Percentiles rank a stretch among this genome's conserved stretches.
Conservation (phyloP, 1,284 basidiomycete species). For the Grifola frondosa region DNA sequence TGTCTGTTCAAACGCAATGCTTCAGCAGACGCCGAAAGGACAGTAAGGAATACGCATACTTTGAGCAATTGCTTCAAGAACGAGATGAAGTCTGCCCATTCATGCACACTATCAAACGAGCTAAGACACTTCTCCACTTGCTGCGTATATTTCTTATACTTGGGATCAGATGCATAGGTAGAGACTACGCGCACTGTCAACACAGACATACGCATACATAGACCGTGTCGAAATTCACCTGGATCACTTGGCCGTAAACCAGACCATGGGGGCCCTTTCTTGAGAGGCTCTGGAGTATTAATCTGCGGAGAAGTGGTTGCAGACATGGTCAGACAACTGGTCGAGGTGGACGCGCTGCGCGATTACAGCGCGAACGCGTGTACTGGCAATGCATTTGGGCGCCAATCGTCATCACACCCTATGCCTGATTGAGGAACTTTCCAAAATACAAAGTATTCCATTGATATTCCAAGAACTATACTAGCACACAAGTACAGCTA, state of each 20-base stretch:
- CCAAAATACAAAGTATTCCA: background rate
- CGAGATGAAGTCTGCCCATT: conserved; percentile 99
- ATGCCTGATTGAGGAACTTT: too few species aligned
- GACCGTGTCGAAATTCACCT: conserved; percentile 12
- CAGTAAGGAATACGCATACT: conserved; percentile 41
- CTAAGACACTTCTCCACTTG: conserved; percentile 91
- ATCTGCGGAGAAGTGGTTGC: conserved; percentile 17
- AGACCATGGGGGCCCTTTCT: conserved; percentile 17
- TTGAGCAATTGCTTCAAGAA: conserved; percentile 95
- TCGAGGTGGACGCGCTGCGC: background rate
- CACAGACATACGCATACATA: background rate
- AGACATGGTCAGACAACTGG: conserved; percentile 14
- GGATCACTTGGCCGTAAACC: conserved; percentile 21
- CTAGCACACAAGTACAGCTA: background rate
- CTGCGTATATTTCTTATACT: conserved; percentile 92
- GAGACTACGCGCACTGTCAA: conserved; percentile 31
- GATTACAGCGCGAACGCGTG: too few species aligned
- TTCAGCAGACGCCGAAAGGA: background rate
- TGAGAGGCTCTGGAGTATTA: conserved; percentile 12
- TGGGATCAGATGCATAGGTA: conserved; percentile 76
- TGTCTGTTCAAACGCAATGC: conserved; percentile 51
- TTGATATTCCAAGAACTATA: background rate
- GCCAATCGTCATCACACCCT: too few species aligned
- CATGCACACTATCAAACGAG: conserved; percentile 94
- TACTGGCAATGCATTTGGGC: too few species aligned